Base-by-base conservation (phyloP, 345 rosid genomes). In the Toxicodendron radicans region DNA sequence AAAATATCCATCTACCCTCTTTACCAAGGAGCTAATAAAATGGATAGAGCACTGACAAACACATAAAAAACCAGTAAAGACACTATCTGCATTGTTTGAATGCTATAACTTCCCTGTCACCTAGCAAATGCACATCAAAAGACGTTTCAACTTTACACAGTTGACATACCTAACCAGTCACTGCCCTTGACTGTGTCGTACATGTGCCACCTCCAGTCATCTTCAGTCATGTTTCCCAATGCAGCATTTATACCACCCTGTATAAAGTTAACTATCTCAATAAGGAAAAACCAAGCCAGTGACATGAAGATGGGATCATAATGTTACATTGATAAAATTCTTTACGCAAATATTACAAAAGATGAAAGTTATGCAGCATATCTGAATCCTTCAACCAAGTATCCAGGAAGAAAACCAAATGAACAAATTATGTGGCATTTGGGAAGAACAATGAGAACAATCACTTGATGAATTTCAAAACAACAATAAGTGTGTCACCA, bases 201-300 rank as follows among this genome's bases (percentile, higher is more conserved):
- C 98, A 96, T 96, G 73, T 96, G 99, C 98, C 99, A 93, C 77
- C 98, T 85, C 99, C 98, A 96, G 74, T 93, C 99, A 87, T 93
- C 99, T 83, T 96, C 98, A 0, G 87, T 59, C 99, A 96, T 96
- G 80, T 96, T 96, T 58, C 99, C 99, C 70, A 96, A 74, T 12
- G 99, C 98, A 79, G 98, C 99, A 84, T 96, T 96, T 56, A 96
- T 96, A 57, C 98, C 99, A 83, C 99, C 99, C 98, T 95, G 78
- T 32, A 81, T 17, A 79, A n/a, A 46, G 57, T 66, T 9, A 8
- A 32, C 71, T 27, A 75, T 53, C 52, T 75, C 35, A 63, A 56
- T 68, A n/a, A 80, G 58, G 18, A 51, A 41, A 10, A 58, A 24
- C 14, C 30, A 38, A 66, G 70, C 51, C 64, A 48, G 62, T 7